Base-by-base conservation (phyloP, 768 basidiomycete genomes). In the Amanita subjunquillea region DNA sequence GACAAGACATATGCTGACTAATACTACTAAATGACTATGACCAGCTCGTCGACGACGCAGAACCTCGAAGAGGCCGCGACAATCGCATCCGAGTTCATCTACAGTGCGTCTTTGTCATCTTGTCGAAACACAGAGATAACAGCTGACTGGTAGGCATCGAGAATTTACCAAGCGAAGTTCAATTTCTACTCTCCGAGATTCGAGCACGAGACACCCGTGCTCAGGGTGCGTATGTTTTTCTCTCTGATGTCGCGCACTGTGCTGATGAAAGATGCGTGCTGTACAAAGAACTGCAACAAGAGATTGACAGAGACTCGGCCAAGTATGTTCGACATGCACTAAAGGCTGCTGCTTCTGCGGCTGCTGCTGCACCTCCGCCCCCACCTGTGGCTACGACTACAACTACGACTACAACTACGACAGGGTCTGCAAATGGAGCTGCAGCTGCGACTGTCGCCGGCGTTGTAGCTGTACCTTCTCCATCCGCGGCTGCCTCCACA, bases 11-110 rank as follows among this genome's bases (percentile, higher is more conserved):
- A n/a, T 27, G 43, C 43, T 44, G 44, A 27, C 44, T 45, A 45
- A 45, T 40, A 20, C 10, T 40, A 40, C 2, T n/a, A 6, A 12
- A 32, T 12, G 32, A 40, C 48, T 4, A 40, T 50, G 48, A 40
- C 38, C 6, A 51, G 20, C 8, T 41, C 27, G 23, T 41, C 7
- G 7, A 15, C 39, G 22, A 30, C 50, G n/a, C 72, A 73, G 50
- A 75, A 73, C 57, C 56, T 74, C 34, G 78, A 80, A 58, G 78
- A 80, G 59, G 78, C 77, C 0, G 71, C 75, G 2, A 75, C 71
- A 48, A 67, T 80, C 34, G 76, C 76, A 13, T 70, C 74, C 1
- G 78, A 80, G 61, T 80, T 76, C 63, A 76, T 80, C 42, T 78
- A 78, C 63, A 78, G 78, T 77, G 30, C 37, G 72, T 61, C 29